Evolutionary conservation across 441 rosid species (phyloP), one percentile per base, ranked within the genome.

Genomic region (Raphanus hybrid): DNA sequence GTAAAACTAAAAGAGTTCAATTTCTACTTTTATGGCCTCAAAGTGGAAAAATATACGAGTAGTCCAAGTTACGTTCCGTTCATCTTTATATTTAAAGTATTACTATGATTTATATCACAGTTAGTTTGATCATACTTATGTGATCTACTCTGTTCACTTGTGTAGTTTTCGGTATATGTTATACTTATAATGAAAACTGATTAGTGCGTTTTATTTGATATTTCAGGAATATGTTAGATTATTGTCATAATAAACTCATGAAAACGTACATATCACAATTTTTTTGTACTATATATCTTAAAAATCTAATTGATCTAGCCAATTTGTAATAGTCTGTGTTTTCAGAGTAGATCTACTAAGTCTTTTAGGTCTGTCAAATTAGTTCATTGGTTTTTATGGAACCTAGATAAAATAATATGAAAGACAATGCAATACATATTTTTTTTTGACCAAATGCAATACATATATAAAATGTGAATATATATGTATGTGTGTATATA

Each of bases 51-150:
- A 72, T 58, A 78, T 72, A 15, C 77, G 69, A 78, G 77, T 78
- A 78, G 81, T 78, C 64, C 73, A 72, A 72, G 59, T 78, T 78
- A 78, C 77, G 81, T 77, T 77, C 80, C 70, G 80, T 75, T 69
- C 79, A 18, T 27, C 59, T 65, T 43, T 41, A 11, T 63, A 23
- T 39, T 20, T 16, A 11, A 18, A 43, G 18, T 12, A 12, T 8
- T 58, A 4, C 8, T 37, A 63, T 41, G 58, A n/a, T 48, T 32
- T 20, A 10, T 23, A 8, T 50, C 18, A 20, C 34, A 67, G 32
- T 45, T 59, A 58, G 59, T 41, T 41, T 43, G 67, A 26, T 67
- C 34, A 27, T 1, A 52, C 18, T 43, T 54, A 0, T 65, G 43
- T 8, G 57, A 23, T 39, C 8, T 14, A 65, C 7, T 29, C 1